Base-by-base conservation (phyloP, 768 basidiomycete species). In the Podaxis pistillaris region DNA sequence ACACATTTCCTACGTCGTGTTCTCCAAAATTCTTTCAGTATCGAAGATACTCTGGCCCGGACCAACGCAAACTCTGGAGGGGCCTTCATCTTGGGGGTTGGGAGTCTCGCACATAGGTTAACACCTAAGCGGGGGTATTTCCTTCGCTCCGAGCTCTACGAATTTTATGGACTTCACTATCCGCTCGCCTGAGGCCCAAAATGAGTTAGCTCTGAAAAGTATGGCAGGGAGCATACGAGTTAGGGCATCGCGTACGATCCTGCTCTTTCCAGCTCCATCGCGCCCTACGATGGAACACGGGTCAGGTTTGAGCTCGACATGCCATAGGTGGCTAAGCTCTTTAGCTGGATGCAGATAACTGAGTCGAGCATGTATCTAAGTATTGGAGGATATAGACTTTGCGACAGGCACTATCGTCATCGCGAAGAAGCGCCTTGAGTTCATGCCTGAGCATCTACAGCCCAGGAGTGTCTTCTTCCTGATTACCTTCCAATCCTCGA, bases 291-390 rank as follows among this genome's bases (percentile, higher is more conserved):
- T 19, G 19, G 19, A 19, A 19, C 19, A 19, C 19, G 96, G 90
- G 0, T 97, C 97, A 0, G 94, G 94, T 19, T 76, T 74, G 74
- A 98, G 97, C 70, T 96, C 91, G 65, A 94, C 94, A 77, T 85
- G 73, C 97, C 94, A 70, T 98, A 98, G 7, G 97, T 99, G 58
- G 98, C 87, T 69, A 98, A 98, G 70, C 96, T 95, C 69, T 86
- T 75, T 44, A 96, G 77, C 68, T 89, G 86, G 50, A 98, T 88
- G 50, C 96, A 89, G 58, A 93, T 84, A 66, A 99, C 94, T 1
- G 95, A 95, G 1, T 97, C 97, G 17, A 94, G 91, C 37, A 98
- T 90, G 70, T 87, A 99, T 11, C 96, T 94, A 40, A 22, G 49
- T 49, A 50, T 15, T n/a, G 15, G 1, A 52, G 30, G 13, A 19